Percentiles rank a stretch among this genome's conserved stretches.
These are phyloP conservation scores for Nelumbo lutea DNA, from an alignment of 164 flowering plant species.

Conservation along the genomic window DNA sequence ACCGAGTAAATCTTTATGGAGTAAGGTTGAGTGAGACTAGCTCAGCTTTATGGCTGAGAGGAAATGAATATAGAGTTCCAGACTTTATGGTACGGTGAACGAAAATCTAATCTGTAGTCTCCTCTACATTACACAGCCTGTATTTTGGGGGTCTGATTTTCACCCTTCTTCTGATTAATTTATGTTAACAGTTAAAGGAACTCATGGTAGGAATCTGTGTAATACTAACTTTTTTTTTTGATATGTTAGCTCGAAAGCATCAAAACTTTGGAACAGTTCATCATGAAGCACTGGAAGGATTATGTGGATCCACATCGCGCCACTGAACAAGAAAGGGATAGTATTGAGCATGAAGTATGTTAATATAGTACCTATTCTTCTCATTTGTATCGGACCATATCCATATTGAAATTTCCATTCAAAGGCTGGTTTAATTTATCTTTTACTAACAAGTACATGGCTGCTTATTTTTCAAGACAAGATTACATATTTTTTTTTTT, in stretches of 20 bases:
- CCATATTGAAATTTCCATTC: neutral
- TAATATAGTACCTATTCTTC: neutral
- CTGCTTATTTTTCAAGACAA: neutral
- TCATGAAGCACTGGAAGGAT: constrained; percentile 79
- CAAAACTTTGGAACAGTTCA: constrained; percentile 64
- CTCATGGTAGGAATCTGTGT: neutral
- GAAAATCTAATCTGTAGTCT: no score
- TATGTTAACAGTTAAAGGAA: neutral
- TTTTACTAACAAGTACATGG: neutral
- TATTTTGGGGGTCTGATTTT: neutral
- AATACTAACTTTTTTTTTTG: neutral
- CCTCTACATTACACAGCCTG: no score
- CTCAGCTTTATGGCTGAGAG: no score
- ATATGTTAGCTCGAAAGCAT: constrained; percentile 78
- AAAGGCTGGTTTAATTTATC: neutral
- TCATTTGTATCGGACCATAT: neutral
- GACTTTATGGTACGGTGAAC: no score
- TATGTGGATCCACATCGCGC: constrained; percentile 82
- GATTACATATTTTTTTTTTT: neutral
- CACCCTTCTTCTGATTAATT: neutral
- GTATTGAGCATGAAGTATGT: constrained; percentile 94
- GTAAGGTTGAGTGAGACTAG: no score
- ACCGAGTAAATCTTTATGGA: no score
- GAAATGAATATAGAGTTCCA: no score
- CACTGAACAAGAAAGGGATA: constrained; percentile 87